Conservation (phyloP, 1,284 basidiomycete genomes). For the Athelia psychrophila region DNA sequence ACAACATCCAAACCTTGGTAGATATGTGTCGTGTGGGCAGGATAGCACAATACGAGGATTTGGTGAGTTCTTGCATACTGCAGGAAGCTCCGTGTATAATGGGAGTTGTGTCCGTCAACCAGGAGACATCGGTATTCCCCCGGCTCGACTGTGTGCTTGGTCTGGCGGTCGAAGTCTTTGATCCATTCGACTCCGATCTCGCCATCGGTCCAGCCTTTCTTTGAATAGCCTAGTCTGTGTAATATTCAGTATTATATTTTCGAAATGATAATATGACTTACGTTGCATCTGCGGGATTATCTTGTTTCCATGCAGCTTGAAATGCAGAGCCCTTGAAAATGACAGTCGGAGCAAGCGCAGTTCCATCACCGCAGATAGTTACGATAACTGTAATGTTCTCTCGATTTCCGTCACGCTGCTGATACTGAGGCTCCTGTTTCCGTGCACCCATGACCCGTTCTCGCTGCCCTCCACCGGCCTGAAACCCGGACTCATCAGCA, state of each 20-base stretch:
- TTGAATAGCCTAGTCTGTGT: not conserved
- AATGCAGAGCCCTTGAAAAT: not conserved
- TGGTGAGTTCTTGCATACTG: constrained; percentile 17
- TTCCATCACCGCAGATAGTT: constrained; percentile 27
- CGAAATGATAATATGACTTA: not conserved
- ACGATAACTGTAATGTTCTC: constrained; percentile 27
- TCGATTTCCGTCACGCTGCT: constrained; percentile 16
- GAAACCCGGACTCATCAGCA: constrained; percentile 23
- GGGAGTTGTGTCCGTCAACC: constrained; percentile 28
- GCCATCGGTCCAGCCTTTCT: constrained; percentile 9
- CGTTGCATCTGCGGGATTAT: not conserved
- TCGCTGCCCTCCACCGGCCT: constrained; percentile 8
- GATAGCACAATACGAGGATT: constrained; percentile 21
- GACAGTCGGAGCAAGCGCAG: constrained; percentile 3
- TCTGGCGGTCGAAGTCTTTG: constrained; percentile 21
- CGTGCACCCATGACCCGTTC: constrained; percentile 12
- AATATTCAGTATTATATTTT: not conserved
- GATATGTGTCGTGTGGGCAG: constrained; percentile 10
- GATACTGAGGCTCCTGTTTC: constrained; percentile 17
- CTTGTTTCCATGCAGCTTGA: not conserved
- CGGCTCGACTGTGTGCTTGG: constrained; percentile 14
- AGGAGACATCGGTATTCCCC: constrained; percentile 14
- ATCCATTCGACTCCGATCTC: constrained; percentile 24
- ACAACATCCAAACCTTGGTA: constrained; percentile 11
- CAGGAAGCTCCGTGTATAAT: constrained; percentile 22